Conservation (phyloP, 2,329 filamentous ascomycete genomes). For the Penicillium occitanis region DNA sequence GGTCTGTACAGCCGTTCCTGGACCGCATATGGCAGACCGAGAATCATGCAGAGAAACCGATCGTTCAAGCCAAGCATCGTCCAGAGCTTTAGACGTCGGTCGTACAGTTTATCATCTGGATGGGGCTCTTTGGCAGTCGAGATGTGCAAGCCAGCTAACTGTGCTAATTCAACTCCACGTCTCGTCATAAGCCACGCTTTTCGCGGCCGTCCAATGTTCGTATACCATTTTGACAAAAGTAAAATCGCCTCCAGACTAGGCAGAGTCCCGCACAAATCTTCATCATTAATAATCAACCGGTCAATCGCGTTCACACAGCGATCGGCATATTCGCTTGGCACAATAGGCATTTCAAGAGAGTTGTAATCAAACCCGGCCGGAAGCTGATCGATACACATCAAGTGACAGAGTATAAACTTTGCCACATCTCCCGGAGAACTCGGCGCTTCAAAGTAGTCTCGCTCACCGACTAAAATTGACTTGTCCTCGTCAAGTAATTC, state of each 20-base stretch:
- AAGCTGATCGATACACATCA: slow-evolving; percentile 46
- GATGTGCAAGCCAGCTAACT: slow-evolving; percentile 53
- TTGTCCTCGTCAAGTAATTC: slow-evolving; percentile 28
- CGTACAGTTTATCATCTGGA: slow-evolving; percentile 29
- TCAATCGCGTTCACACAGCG: slow-evolving; percentile 50
- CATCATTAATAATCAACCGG: slow-evolving; percentile 50
- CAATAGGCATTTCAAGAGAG: slow-evolving; percentile 38
- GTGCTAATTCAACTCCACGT: slow-evolving; percentile 52
- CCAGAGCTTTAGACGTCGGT: slow-evolving; percentile 43
- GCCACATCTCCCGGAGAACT: slow-evolving; percentile 40
- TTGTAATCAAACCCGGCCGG: slow-evolving; percentile 41
- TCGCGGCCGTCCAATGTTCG: slow-evolving; percentile 57
- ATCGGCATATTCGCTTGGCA: slow-evolving; percentile 47
- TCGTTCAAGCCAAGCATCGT: slow-evolving; percentile 46
- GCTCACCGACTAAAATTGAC: slow-evolving; percentile 21
- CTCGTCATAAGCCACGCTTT: slow-evolving; percentile 55
- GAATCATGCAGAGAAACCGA: slow-evolving; percentile 53
- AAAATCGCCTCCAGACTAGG: slow-evolving; percentile 56
- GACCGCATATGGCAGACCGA: slow-evolving; percentile 53
- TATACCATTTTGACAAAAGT: slow-evolving; percentile 53
- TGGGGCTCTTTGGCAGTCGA: slow-evolving; percentile 32
- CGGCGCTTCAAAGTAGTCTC: slow-evolving; percentile 19
- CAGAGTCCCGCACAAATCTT: slow-evolving; percentile 52
- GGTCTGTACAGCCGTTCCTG: slow-evolving; percentile 34
- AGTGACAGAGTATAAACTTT: slow-evolving; percentile 47